phyloP scores from a whole-genome alignment of 1,139 yeast genomes.

The Yamadazyma atmosphaerica region DNA sequence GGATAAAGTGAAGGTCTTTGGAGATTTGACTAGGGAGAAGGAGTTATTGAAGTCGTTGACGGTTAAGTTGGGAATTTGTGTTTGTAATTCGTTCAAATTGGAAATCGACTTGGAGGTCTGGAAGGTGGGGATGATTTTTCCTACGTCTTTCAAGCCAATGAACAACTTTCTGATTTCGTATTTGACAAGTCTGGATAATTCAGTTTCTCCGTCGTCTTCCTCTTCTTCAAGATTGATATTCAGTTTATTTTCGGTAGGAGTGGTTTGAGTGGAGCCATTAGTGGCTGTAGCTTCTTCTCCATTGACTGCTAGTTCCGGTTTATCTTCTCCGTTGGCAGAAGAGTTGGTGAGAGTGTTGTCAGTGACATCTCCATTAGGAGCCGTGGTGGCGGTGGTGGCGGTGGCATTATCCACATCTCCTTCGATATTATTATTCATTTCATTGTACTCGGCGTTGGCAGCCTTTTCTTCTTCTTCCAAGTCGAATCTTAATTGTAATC shows the following conservation, averaged over 20 bases:
- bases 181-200: constrained; percentile 37
- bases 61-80: constrained; percentile 18
- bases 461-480: constrained; percentile 34
- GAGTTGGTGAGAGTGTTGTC: background rate
- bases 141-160: constrained; percentile 35
- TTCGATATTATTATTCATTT: background rate
- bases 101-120: constrained; percentile 34
- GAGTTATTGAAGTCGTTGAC: constrained; percentile 19
- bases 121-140: constrained; percentile 40
- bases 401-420: background rate
- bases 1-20: constrained; percentile 43
- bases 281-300: background rate
- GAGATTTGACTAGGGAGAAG: constrained; percentile 40
- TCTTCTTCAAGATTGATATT: constrained; percentile 1
- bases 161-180: constrained; percentile 39
- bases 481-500: constrained; percentile 48
- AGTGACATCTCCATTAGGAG: no score
- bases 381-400: background rate
- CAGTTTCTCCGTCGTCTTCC: constrained; percentile 25
- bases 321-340: background rate
- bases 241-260: constrained; percentile 1
- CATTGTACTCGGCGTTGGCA: background rate
- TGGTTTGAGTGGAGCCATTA: background rate
- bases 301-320: background rate
- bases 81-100: constrained; percentile 26